Evolutionary conservation across 1,284 basidiomycete species (phyloP).

Genomic region (Cystobasidiaceae sp.): DNA sequence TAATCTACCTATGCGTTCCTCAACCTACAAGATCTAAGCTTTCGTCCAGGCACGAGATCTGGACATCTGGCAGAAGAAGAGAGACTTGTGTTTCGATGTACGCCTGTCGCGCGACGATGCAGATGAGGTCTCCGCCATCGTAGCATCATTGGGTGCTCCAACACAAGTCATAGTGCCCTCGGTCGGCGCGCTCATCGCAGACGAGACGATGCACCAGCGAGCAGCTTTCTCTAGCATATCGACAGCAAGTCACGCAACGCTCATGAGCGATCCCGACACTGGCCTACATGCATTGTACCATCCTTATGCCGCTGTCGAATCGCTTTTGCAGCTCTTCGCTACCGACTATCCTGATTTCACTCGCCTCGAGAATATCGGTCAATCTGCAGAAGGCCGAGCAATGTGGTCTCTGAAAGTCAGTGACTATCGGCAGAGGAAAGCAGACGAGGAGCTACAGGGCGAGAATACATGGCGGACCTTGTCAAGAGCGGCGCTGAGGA

Average conservation of each 20-base stretch:
- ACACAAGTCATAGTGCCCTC: no score
- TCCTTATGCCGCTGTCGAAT: slow-evolving; percentile 31
- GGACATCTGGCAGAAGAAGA: slow-evolving; percentile 6
- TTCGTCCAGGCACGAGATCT: slow-evolving; percentile 1
- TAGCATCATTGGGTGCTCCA: no score
- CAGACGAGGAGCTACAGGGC: neutral
- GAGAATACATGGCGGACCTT: neutral
- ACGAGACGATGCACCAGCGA: no score
- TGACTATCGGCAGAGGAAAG: slow-evolving; percentile 24
- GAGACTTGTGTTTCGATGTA: neutral
- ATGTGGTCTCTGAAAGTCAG: slow-evolving; percentile 32
- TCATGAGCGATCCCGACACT: neutral
- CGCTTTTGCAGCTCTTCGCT: slow-evolving; percentile 28
- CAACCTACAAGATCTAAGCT: no score
- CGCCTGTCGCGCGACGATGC: neutral
- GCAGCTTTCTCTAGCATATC: no score
- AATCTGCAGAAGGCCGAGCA: slow-evolving; percentile 33
- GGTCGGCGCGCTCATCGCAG: no score
- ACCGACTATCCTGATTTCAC: slow-evolving; percentile 30
- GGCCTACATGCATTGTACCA: slow-evolving; percentile 38
- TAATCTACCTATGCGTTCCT: no score
- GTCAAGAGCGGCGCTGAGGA: neutral
- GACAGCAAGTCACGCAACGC: no score
- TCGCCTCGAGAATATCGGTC: slow-evolving; percentile 29
- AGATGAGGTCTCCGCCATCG: no score